These are phyloP conservation scores for Quercus lobata DNA, from an alignment of 331 rosid species.

Conservation along the genomic window DNA sequence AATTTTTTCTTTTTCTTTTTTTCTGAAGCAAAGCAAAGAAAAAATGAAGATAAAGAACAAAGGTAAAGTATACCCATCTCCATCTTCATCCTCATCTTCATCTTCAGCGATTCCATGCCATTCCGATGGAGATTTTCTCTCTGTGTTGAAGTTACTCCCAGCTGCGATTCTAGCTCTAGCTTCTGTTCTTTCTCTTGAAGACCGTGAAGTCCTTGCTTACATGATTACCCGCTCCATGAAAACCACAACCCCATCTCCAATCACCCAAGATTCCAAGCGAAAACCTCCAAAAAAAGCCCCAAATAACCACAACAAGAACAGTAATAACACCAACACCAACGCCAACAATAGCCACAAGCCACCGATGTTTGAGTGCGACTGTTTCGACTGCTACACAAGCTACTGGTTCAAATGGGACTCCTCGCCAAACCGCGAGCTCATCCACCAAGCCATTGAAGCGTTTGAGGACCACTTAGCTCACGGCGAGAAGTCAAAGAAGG, in stretches of 20 bases:
- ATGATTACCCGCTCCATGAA: conserved; percentile 44
- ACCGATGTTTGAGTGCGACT: conserved; percentile 45
- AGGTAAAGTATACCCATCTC: conserved; percentile 61
- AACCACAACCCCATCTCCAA: conserved; percentile 18
- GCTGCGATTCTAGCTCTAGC: conserved; percentile 45
- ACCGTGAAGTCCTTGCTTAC: conserved; percentile 68
- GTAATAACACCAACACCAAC: background rate
- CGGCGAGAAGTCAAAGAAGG: conserved; percentile 40
- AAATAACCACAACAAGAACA: background rate
- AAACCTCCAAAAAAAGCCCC: conserved; percentile 22
- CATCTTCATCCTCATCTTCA: conserved; percentile 17
- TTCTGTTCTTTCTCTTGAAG: conserved; percentile 41
- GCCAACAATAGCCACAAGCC: conserved; percentile 24
- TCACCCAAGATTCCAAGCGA: conserved; percentile 17
- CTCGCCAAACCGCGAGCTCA: conserved; percentile 57
- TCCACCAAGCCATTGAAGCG: conserved; percentile 63
- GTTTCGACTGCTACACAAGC: conserved; percentile 62
- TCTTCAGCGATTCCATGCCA: background rate
- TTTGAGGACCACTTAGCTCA: conserved; percentile 48
- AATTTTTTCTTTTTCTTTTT: background rate
- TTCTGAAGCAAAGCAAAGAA: background rate
- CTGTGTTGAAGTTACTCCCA: conserved; percentile 48
- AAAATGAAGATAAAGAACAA: conserved; percentile 53
- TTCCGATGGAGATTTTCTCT: conserved; percentile 26
- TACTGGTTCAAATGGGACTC: conserved; percentile 66